These are phyloP conservation scores for Geosmithia flava DNA, from an alignment of 2,329 filamentous ascomycete genomes.

Conservation along the genomic window DNA sequence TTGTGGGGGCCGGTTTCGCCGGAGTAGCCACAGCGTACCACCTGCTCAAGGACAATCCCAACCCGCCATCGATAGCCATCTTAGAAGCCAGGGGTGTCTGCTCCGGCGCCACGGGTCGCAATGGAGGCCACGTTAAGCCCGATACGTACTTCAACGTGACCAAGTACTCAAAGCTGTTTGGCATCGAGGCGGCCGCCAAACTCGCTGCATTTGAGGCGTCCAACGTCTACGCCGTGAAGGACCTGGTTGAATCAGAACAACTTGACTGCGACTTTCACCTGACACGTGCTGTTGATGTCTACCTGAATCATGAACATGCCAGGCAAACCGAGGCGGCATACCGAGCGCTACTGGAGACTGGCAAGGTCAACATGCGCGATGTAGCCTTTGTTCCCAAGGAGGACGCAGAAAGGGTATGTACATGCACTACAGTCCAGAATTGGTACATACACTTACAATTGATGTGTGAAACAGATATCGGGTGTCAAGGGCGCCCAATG, in stretches of 20 bases:
- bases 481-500: no score
- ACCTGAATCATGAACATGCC: constrained; percentile 12
- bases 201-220: constrained; percentile 10
- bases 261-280: constrained; percentile 32
- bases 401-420: constrained; percentile 14
- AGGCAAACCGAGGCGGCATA: constrained; percentile 13
- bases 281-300: constrained; percentile 24
- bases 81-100: constrained; percentile 21
- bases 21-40: constrained; percentile 8
- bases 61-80: constrained; percentile 11
- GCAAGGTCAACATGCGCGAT: constrained; percentile 7
- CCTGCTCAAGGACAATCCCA: constrained; percentile 3
- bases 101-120: constrained; percentile 23
- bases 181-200: constrained; percentile 8
- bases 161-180: constrained; percentile 7
- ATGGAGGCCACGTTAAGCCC: constrained; percentile 14
- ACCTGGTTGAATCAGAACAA: constrained; percentile 19
- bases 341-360: constrained; percentile 15
- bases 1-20: constrained; percentile 8
- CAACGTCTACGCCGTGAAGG: constrained; percentile 15
- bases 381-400: constrained; percentile 14
- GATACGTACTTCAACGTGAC: constrained; percentile 8
- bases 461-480: no score
- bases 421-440: no score
- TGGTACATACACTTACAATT: no score